A percentile compares a stretch with the other conserved stretches of the same genome.
Conservation (phyloP, 306 rosid species). For the Cucumis sativus region DNA sequence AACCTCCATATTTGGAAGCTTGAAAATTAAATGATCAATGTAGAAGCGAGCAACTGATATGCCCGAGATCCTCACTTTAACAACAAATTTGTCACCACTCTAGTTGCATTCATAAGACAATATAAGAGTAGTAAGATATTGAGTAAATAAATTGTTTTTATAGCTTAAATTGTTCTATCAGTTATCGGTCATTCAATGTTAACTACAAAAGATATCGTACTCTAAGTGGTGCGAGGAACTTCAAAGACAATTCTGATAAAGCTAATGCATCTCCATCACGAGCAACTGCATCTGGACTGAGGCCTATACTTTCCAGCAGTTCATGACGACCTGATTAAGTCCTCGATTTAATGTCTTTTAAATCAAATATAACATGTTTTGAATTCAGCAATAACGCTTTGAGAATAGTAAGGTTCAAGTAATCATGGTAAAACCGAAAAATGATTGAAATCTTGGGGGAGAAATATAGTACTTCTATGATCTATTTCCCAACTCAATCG, state of each 20-base stretch:
- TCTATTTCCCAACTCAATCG: background rate
- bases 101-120: slow-evolving; percentile 21
- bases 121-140: background rate
- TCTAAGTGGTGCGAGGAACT: slow-evolving; percentile 73
- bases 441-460: background rate
- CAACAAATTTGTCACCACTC: slow-evolving; percentile 73
- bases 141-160: background rate
- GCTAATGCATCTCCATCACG: slow-evolving; percentile 64
- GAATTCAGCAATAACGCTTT: background rate
- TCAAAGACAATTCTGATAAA: slow-evolving; percentile 54
- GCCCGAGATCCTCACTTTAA: slow-evolving; percentile 48
- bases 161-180: background rate
- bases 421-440: background rate
- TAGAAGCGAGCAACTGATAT: slow-evolving; percentile 59
- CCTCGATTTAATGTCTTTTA: background rate
- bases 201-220: slow-evolving; percentile 27
- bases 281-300: slow-evolving; percentile 53
- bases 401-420: background rate
- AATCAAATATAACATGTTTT: background rate
- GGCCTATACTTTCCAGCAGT: slow-evolving; percentile 46
- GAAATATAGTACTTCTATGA: background rate
- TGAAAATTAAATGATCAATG: slow-evolving; percentile 60
- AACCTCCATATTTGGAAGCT: slow-evolving; percentile 81
- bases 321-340: slow-evolving; percentile 59
- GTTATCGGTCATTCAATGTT: background rate